phyloP scores from a whole-genome alignment of 1,284 basidiomycete genomes.

The Ganoderma multipileum region DNA sequence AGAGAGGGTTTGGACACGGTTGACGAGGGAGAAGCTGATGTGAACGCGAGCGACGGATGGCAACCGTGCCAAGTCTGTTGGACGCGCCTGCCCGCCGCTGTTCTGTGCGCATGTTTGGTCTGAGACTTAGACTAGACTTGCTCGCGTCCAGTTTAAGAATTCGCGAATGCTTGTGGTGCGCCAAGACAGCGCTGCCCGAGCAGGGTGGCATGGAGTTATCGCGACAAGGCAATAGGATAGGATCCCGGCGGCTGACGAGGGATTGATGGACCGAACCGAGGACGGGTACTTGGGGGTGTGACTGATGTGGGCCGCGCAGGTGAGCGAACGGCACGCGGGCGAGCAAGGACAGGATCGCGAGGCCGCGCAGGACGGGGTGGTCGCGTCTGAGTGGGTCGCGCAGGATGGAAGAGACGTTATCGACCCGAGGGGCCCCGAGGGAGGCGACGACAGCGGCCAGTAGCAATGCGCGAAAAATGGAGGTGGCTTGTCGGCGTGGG shows the following conservation, averaged over 20 bases:
- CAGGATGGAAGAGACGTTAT: constrained; percentile 10
- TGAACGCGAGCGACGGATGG: constrained; percentile 17
- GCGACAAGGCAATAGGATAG: neutral
- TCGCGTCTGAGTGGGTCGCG: constrained; percentile 1
- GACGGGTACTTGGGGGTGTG: constrained; percentile 26
- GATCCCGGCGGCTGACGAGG: constrained; percentile 4
- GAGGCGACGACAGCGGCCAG: neutral
- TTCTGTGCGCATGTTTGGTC: constrained; percentile 9
- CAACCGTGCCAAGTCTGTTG: constrained; percentile 28
- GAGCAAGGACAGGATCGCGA: neutral
- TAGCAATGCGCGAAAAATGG: constrained; percentile 3
- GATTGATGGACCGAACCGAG: constrained; percentile 13
- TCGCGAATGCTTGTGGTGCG: neutral
- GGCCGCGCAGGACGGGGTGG: neutral
- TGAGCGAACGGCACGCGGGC: neutral
- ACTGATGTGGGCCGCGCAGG: constrained; percentile 4
- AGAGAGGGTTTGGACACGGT: constrained; percentile 23
- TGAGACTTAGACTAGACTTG: constrained; percentile 15
- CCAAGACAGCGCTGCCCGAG: neutral
- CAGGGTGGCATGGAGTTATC: neutral
- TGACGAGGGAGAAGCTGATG: constrained; percentile 33
- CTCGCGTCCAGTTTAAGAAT: neutral
- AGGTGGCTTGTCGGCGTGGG: constrained; percentile 22
- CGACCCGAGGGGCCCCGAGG: constrained; percentile 26
- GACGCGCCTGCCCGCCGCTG: neutral